A percentile compares a stretch with the other conserved stretches of the same genome.
Conservation (phyloP, 2,329 filamentous ascomycete species). For the Colletotrichum sp. region DNA sequence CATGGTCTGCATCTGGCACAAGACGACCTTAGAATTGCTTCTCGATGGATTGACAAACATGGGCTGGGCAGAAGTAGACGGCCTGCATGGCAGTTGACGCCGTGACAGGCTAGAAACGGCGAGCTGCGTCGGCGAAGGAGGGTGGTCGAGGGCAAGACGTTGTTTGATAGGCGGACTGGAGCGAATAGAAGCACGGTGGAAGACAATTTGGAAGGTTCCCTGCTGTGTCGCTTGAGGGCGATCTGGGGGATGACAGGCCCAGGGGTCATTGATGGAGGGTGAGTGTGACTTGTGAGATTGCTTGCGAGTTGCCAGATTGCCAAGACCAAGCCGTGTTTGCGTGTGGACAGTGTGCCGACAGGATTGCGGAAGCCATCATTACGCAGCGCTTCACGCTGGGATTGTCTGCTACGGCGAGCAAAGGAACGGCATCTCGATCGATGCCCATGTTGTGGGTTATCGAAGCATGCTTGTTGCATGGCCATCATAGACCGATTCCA, state of each 20-base stretch:
- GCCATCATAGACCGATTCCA: neutral
- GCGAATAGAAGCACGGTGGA: conserved; percentile 7
- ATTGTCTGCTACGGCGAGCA: neutral
- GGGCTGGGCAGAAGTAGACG: neutral
- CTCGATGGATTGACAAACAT: neutral
- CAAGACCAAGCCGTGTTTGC: neutral
- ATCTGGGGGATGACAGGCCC: conserved; percentile 11
- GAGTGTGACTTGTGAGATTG: neutral
- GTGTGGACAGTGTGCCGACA: neutral
- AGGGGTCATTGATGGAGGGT: neutral
- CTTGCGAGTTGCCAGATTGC: neutral
- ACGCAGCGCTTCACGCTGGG: neutral
- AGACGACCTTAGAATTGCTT: neutral
- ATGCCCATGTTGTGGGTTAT: neutral
- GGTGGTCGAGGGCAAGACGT: neutral
- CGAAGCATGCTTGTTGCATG: neutral
- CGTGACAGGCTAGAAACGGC: neutral
- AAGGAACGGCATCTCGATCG: neutral
- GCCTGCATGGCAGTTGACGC: neutral
- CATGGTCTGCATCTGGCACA: neutral
- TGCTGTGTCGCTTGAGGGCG: neutral
- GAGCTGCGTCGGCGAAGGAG: neutral
- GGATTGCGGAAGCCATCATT: neutral
- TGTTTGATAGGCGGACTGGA: conserved; percentile 7
- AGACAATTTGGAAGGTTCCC: conserved; percentile 8